Base-by-base conservation (phyloP, 192 early-diverging fungal genomes). In the Podila epicladia region DNA sequence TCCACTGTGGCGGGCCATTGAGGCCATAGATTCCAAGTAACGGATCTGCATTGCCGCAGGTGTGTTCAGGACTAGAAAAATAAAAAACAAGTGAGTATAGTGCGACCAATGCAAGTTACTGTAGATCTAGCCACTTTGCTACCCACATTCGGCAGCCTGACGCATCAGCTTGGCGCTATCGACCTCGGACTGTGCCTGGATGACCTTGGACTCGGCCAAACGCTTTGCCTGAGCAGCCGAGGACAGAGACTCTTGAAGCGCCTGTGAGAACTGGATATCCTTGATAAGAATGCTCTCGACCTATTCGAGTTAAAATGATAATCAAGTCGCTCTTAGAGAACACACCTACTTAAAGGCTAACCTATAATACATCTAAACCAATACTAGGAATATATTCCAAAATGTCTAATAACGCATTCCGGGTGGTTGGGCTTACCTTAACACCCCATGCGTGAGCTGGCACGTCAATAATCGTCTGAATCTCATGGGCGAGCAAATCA, bases 111-210 rank as follows among this genome's bases (percentile, higher is more conserved):
- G 41, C 15, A 45, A 2, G 31, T 32, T 35, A 17, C 29, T 6
- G 59, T 33, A 5, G 33, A 19, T 19, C 0, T 64, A 22, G 28
- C 28, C 38, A 62, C 19, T 7, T 7, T 49, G 22, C 11, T 29
- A 66, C 69, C 58, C 67, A 79, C 76, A 93, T 71, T 97, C 95
- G 0, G 96, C 91, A 32, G 96, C 95, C 74, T 98, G 92, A 33
- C 95, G 90, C 95, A 97, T 96, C 28, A 98, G 80, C 69, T 94
- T 96, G 5, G 96, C 95, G 31, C 93, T 85, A 53, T 96, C 93
- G 9, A 96, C 95, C 62, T 94, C 93, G 3, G 96, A 95, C 71
- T 90, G 71, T 0, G 96, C 95, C 24, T 94, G 90, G 74, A 98
- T 98, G 33, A 97, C 89, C 86, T 97, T 97, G 63, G 90, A 90